A percentile compares a stretch with the other conserved stretches of the same genome.
Evolutionary conservation across 345 rosid genomes (phyloP).

Genomic region (Corymbia maculata): DNA sequence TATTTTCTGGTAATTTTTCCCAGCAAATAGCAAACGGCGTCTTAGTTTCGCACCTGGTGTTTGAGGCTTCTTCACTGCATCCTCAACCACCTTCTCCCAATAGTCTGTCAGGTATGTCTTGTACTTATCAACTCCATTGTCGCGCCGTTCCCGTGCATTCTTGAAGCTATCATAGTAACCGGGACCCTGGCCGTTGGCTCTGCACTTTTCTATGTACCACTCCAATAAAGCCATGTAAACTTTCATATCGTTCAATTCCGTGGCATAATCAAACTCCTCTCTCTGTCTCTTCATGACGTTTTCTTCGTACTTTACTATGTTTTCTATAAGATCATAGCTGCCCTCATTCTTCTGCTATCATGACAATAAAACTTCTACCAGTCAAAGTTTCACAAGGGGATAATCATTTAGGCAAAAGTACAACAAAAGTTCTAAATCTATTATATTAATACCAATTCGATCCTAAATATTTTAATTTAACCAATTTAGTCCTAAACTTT

Average conservation of each 20-base stretch:
- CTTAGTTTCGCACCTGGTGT: conserved; percentile 13
- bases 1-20: conserved; percentile 49
- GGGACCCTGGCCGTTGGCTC: not conserved
- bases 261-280: not conserved
- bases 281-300: not conserved
- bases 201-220: conserved; percentile 45
- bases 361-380: not conserved
- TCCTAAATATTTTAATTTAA: no score
- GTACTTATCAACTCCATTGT: not conserved
- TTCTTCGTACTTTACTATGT: not conserved
- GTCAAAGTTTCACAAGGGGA: no score
- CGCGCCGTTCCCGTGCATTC: not conserved
- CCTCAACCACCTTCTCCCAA: conserved; percentile 43
- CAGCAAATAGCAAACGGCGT: conserved; percentile 24
- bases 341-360: conserved; percentile 9
- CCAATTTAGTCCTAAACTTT: no score
- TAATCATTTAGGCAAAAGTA: no score
- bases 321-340: not conserved
- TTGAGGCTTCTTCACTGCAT: conserved; percentile 43
- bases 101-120: conserved; percentile 21
- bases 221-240: conserved; percentile 32
- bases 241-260: conserved; percentile 27
- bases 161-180: conserved; percentile 62
- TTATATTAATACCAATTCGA: no score
- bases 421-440: no score